phyloP scores from a whole-genome alignment of 352 stramenopile genomes.

The Phytopythium helicoides region DNA sequence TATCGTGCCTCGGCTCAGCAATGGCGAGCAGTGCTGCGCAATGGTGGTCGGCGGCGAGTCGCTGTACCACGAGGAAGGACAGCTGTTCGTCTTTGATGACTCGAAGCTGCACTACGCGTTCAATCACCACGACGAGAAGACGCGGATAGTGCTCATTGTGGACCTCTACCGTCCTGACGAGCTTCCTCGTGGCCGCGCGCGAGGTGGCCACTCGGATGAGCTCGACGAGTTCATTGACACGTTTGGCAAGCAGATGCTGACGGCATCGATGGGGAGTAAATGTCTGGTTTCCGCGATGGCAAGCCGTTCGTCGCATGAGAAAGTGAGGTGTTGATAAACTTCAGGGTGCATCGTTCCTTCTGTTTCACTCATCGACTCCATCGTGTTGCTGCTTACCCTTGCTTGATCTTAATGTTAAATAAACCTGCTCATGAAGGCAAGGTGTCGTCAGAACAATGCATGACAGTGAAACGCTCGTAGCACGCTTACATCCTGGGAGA shows the following conservation, averaged over 20 bases:
- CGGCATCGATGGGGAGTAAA: conserved; percentile 4
- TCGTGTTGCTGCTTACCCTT: conserved; percentile 26
- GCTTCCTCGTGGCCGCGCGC: conserved; percentile 72
- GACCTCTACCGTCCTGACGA: conserved; percentile 85
- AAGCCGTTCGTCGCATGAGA: too few relatives aligned
- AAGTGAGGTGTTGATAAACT: too few relatives aligned
- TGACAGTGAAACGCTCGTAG: too few relatives aligned
- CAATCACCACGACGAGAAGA: conserved; percentile 69
- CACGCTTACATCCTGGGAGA: conserved; percentile 88
- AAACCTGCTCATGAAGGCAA: conserved; percentile 49
- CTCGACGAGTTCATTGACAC: conserved; percentile 88
- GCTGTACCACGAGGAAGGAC: conserved; percentile 59
- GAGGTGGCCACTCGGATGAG: conserved; percentile 84
- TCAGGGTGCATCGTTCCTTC: too few relatives aligned
- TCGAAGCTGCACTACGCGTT: conserved; percentile 90
- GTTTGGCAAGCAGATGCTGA: conserved; percentile 61
- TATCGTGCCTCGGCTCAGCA: conserved; percentile 52
- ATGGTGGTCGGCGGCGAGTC: conserved; percentile 80
- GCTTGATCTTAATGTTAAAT: conserved; percentile 92
- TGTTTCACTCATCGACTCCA: too few relatives aligned
- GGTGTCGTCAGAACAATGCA: neutral
- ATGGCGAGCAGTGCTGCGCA: conserved; percentile 59
- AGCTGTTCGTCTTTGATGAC: conserved; percentile 91
- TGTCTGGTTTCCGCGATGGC: too few relatives aligned
- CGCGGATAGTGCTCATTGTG: conserved; percentile 82